Conservation (phyloP, 1,284 basidiomycete genomes). For the Violaceomyces palustris region DNA sequence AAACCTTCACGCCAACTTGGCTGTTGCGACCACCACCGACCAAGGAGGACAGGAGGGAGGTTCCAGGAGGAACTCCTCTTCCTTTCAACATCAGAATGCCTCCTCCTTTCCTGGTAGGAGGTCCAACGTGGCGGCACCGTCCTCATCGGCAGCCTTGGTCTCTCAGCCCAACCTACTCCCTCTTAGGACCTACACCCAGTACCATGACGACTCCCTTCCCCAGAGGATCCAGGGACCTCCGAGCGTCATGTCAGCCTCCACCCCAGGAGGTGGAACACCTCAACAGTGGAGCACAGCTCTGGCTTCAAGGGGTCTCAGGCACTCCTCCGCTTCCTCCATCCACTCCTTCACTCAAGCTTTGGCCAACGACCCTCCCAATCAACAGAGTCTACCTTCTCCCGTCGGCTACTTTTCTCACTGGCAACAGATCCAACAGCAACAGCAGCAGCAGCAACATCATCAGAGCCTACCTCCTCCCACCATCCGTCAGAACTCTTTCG, state of each 20-base stretch:
- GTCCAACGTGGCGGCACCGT: too few species aligned
- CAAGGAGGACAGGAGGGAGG: background rate
- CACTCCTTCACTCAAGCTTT: too few species aligned
- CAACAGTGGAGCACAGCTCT: constrained; percentile 28
- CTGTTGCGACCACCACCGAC: constrained; percentile 4
- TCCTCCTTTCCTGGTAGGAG: background rate
- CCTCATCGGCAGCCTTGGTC: too few species aligned
- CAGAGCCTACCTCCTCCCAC: background rate
- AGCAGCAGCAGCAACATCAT: background rate
- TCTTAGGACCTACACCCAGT: constrained; percentile 26
- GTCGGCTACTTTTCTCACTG: constrained; percentile 30
- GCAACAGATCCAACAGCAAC: constrained; percentile 8
- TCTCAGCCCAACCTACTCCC: constrained; percentile 6
- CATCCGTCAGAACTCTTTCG: too few species aligned
- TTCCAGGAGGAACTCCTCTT: background rate
- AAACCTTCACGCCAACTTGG: too few species aligned
- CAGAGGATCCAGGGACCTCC: constrained; percentile 21
- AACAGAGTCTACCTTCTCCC: too few species aligned
- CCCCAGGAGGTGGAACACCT: constrained; percentile 5
- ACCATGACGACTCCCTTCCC: constrained; percentile 18
- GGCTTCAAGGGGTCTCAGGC: constrained; percentile 18
- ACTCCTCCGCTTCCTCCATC: too few species aligned
- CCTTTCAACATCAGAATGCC: background rate
- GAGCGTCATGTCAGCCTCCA: constrained; percentile 17
- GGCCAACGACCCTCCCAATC: too few species aligned